Conservation (phyloP, 305 asterid species). For the Nicotiana rustica region DNA sequence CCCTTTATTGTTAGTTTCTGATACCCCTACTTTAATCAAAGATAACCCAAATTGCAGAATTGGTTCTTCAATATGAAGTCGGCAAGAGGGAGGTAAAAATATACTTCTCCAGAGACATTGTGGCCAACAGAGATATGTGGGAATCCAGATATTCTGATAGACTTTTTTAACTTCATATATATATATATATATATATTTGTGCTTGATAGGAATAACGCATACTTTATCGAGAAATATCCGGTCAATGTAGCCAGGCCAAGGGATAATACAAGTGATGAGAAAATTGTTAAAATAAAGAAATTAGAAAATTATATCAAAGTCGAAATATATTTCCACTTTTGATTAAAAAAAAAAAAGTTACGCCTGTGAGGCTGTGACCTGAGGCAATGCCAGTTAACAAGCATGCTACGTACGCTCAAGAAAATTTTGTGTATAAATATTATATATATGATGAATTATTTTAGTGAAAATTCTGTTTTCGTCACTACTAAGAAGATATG, state of each 20-base stretch:
- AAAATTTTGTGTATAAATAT: too few species aligned
- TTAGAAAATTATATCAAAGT: too few species aligned
- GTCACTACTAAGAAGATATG: too few species aligned
- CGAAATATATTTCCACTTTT: too few species aligned
- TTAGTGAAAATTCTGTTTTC: too few species aligned
- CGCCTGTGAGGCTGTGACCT: too few species aligned
- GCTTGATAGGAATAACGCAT: background rate
- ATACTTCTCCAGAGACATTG: conserved; percentile 1
- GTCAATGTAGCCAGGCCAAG: background rate
- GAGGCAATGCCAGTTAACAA: too few species aligned
- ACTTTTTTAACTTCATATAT: background rate
- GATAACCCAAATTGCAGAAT: background rate
- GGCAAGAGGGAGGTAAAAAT: background rate
- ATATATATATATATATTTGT: background rate
- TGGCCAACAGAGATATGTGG: conserved; percentile 17
- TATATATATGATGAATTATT: too few species aligned
- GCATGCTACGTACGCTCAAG: too few species aligned
- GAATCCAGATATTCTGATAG: conserved; percentile 18
- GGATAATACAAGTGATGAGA: conserved; percentile 4
- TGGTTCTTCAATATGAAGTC: background rate
- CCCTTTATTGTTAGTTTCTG: background rate
- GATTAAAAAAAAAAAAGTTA: too few species aligned
- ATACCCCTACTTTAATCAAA: background rate
- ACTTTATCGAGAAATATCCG: background rate
- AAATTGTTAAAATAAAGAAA: background rate